Evolutionary conservation across 2,329 filamentous ascomycete genomes (phyloP), one percentile per base, ranked within the genome.

Genomic region (Fusarium annulatum): DNA sequence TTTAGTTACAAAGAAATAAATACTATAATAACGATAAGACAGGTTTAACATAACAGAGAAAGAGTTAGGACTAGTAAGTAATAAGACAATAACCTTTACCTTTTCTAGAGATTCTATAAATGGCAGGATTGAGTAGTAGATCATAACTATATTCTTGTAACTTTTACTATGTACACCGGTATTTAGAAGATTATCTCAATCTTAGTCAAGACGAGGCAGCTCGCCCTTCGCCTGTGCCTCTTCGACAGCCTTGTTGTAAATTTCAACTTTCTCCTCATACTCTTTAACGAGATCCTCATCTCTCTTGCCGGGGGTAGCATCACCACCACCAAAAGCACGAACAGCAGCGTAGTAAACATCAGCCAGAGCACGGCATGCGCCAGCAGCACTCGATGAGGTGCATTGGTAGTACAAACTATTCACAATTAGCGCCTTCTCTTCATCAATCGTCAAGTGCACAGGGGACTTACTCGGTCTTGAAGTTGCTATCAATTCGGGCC

Each of bases 401-500:
- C 84, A 85, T 55, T 84, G 83, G 58, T 76, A 81, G 66, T 82
- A 81, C 5, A 85, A 67, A 42, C 82, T 84, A 21, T 21, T 7
- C 2, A 21, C 3, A 21, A 26, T 53, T 16, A 53, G 51, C 5
- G 0, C 7, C 6, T 3, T 21, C 18, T 26, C 28, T 36, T 28
- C 6, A 16, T 9, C 9, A 23, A 3, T 11, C 7, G 9, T 16
- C 21, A 12, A 2, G 7, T 18, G 5, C 3, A 21, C 5, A 3
- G 6, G 21, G 7, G 5, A 16, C 48, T 57, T 58, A 85, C 83
- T 87, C 85, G 0, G 39, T 73, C 74, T 82, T 84, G 76, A 90
- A 89, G n/a, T 87, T 85, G 53, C 79, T 73, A 58, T 90, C 88
- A 46, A 90, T 86, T 9, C 69, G 78, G n/a, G 77, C 60, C 75